These are phyloP conservation scores for Hypholoma fasciculare DNA, from an alignment of 768 basidiomycete species.

Conservation along the genomic window DNA sequence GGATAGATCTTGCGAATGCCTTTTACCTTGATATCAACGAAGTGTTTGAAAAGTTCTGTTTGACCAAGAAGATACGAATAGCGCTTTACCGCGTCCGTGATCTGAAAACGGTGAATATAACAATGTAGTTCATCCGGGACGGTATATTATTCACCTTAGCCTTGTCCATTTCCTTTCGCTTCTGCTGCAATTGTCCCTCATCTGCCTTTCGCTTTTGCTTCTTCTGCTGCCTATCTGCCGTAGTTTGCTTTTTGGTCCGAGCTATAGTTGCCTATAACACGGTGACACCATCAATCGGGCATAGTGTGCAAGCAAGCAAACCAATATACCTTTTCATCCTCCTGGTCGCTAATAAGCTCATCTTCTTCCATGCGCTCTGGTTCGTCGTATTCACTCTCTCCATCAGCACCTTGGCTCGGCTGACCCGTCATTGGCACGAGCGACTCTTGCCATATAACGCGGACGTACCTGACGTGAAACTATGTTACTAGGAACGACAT, in stretches of 20 bases:
- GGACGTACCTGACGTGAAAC: constrained; percentile 77
- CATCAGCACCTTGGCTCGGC: constrained; percentile 70
- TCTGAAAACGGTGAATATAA: constrained; percentile 41
- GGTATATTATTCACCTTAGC: constrained; percentile 58
- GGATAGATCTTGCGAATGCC: background rate
- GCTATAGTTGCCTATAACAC: constrained; percentile 22
- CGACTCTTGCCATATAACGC: background rate
- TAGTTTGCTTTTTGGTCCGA: constrained; percentile 30
- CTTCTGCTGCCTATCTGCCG: constrained; percentile 34
- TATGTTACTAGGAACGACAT: constrained; percentile 89
- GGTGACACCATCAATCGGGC: background rate
- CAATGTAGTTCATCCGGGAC: background rate
- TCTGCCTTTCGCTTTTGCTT: constrained; percentile 61
- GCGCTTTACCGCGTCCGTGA: constrained; percentile 92
- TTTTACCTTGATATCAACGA: constrained; percentile 91
- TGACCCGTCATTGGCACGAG: constrained; percentile 17
- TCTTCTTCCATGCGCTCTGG: constrained; percentile 48
- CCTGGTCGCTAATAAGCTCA: constrained; percentile 58
- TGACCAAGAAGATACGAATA: constrained; percentile 98
- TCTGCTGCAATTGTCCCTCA: constrained; percentile 67
- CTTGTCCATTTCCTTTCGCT: constrained; percentile 85
- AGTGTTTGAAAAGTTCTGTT: constrained; percentile 97
- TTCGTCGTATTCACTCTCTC: constrained; percentile 73
- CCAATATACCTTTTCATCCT: constrained; percentile 34
- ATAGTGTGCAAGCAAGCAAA: background rate